Base-by-base conservation (phyloP, 257 asterid genomes). In the Mentha longifolia region DNA sequence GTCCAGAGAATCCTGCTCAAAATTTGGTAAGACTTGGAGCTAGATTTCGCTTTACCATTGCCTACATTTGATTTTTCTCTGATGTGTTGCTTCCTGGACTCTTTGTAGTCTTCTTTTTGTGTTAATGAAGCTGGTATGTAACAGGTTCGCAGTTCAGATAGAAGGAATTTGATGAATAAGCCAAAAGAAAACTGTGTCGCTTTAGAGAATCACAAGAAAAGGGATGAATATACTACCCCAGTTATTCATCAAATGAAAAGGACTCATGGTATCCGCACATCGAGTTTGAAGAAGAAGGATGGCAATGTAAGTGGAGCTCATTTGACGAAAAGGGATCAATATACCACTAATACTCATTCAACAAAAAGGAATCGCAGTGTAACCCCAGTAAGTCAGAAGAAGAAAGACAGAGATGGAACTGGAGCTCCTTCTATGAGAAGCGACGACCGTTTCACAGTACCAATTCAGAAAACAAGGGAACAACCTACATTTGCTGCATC, bases 71-170 rank as follows among this genome's bases (percentile, higher is more conserved):
- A 3, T 16, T n/a, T 73, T 57, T 20, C 43, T 68, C 3, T 10
- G 25, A 10, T 35, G 17, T 31, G 17, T 35, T 31, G 16, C 8
- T 25, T 28, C 9, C 52, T 13, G 37, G 20, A 7, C 30, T 17
- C 49, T 8, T 33, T 33, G 39, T 0, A 33, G 39, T 33, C 6
- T 33, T 33, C 8, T 0, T 33, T 5, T 33, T 33, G 39, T 33
- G 8, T 33, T 33, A 67, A 63, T 31, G 65, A 63, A 67, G n/a
- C 49, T 46, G 66, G 59, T 61, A 10, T 65, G 42, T 67, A 58
- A 64, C 85, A 83, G 86, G 79, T 14, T 35, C 65, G 19, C 11
- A 54, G 56, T 73, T 73, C 82, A 58, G 85, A 85, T 35, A 74
- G 65, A 70, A 76, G 79, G 58, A 43, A 70, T 59, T 54, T 19